Conservation (phyloP, 768 basidiomycete species). For the Tricholoma saponaceum region DNA sequence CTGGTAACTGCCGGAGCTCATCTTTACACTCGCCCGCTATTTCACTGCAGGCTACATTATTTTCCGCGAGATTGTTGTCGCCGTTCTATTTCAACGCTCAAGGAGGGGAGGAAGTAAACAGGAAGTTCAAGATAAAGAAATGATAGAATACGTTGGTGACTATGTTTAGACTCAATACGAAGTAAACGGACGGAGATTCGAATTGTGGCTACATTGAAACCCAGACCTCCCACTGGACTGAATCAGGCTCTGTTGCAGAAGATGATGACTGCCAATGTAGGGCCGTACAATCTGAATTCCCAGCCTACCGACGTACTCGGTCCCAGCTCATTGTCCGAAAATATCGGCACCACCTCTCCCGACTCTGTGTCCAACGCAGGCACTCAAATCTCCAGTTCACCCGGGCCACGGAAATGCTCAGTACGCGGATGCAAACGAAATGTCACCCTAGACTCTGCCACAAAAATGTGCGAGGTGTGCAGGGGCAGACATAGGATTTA, state of each 20-base stretch:
- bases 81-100: no score
- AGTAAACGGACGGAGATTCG: no score
- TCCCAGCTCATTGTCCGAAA: not conserved
- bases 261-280: not conserved
- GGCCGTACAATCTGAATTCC: slow-evolving; percentile 2
- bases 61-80: no score
- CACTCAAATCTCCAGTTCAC: not conserved
- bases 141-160: no score
- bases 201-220: not conserved
- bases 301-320: not conserved
- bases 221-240: not conserved
- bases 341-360: not conserved
- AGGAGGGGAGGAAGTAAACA: no score
- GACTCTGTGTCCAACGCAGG: not conserved
- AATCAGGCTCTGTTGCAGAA: slow-evolving; percentile 4
- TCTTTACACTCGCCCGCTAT: no score
- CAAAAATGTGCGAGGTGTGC: slow-evolving; percentile 53
- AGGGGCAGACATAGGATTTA: slow-evolving; percentile 48
- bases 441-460: slow-evolving; percentile 22
- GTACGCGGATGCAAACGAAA: slow-evolving; percentile 39
- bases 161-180: no score
- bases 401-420: slow-evolving; percentile 29
- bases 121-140: no score
- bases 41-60: no score
- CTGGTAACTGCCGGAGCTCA: no score